phyloP scores from a whole-genome alignment of 257 asterid genomes.

The Salvia hispanica region DNA sequence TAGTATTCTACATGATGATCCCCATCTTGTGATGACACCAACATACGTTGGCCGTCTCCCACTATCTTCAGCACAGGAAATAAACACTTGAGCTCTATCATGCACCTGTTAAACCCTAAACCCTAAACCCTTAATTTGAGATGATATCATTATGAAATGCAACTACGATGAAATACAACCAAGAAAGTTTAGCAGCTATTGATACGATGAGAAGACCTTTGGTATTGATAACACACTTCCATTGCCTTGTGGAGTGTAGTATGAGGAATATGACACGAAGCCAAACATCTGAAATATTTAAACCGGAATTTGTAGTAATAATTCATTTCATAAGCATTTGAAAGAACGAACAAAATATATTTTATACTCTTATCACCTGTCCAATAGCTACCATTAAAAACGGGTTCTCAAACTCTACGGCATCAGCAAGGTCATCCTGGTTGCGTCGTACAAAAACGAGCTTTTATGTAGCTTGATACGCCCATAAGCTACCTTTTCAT shows the following conservation, averaged over 20 bases:
- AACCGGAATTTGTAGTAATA: constrained; percentile 28
- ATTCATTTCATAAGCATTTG: constrained; percentile 20
- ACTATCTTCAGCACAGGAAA: constrained; percentile 67
- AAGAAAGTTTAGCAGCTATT: constrained; percentile 17
- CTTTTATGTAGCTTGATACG: constrained; percentile 52
- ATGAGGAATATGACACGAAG: constrained; percentile 68
- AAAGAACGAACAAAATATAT: constrained; percentile 22
- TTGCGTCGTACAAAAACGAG: constrained; percentile 55
- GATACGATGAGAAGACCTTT: constrained; percentile 54
- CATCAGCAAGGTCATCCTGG: constrained; percentile 39
- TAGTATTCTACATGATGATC: too few relatives aligned
- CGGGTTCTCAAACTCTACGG: constrained; percentile 66
- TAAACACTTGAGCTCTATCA: constrained; percentile 92
- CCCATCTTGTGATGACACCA: constrained; percentile 75
- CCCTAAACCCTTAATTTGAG: too few relatives aligned
- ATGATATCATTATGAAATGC: neutral
- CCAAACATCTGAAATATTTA: constrained; percentile 77
- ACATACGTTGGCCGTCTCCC: constrained; percentile 60
- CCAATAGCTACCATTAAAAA: constrained; percentile 83
- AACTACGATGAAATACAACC: neutral
- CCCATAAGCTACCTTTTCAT: constrained; percentile 71
- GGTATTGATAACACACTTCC: constrained; percentile 61
- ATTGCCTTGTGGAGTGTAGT: constrained; percentile 56
- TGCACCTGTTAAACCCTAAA: constrained; percentile 95
- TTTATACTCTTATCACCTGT: constrained; percentile 52